Conservation (phyloP, 1,284 basidiomycete genomes). For the Cronartium quercuum region DNA sequence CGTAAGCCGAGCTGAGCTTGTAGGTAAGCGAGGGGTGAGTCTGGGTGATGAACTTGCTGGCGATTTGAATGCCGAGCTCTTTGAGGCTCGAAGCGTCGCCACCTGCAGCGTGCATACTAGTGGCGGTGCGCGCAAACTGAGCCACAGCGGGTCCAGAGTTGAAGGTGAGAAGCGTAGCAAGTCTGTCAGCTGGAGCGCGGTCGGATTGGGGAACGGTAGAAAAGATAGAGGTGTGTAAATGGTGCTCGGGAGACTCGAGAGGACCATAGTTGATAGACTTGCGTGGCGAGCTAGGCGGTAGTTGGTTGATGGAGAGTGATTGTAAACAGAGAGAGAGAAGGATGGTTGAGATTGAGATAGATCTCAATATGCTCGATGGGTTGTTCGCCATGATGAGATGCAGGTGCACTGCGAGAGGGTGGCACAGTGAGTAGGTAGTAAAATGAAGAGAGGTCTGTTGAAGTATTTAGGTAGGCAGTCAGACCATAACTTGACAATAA, state of each 20-base stretch:
- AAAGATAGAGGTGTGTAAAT: conserved; percentile 13
- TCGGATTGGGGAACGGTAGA: neutral
- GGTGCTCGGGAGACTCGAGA: neutral
- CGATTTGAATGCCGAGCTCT: conserved; percentile 6
- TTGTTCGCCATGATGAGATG: too few species aligned
- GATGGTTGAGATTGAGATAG: neutral
- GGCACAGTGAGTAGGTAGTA: too few species aligned
- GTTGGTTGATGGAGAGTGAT: neutral
- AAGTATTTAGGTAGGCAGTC: too few species aligned
- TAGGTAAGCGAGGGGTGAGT: conserved; percentile 41
- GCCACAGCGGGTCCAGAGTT: conserved; percentile 4
- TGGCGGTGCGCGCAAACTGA: neutral
- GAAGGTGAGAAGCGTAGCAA: conserved; percentile 5
- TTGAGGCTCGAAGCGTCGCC: conserved; percentile 2
- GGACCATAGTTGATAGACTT: conserved; percentile 45
- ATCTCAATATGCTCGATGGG: neutral
- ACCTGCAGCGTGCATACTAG: conserved; percentile 9
- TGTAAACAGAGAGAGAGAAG: neutral
- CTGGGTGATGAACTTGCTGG: conserved; percentile 9
- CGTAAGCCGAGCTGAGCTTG: conserved; percentile 41
- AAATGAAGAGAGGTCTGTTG: too few species aligned
- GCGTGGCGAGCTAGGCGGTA: conserved; percentile 31
- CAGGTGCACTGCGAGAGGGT: too few species aligned
- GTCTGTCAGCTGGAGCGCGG: neutral
- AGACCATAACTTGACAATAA: too few species aligned